phyloP scores from a whole-genome alignment of 352 stramenopile species.

The Phytopythium sindhum region DNA sequence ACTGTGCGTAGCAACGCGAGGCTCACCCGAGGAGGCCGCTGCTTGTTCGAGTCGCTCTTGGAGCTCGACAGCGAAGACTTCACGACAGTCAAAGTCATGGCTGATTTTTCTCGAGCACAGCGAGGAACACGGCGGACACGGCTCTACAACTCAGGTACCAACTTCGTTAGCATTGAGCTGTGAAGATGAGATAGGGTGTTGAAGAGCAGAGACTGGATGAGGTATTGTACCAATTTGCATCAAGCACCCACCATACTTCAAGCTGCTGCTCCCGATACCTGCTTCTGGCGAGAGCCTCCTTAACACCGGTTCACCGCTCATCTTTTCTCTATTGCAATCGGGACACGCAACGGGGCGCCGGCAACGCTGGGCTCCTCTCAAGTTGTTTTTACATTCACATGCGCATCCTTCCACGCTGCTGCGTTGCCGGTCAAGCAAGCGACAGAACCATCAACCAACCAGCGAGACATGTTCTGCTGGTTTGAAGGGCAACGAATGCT shows the following conservation, averaged over 20 bases:
- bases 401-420: not conserved
- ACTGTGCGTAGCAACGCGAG: not conserved
- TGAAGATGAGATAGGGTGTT: not conserved
- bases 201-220: not conserved
- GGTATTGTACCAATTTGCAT: not conserved
- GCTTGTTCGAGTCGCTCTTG: not conserved
- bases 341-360: not conserved
- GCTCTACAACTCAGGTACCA: not conserved
- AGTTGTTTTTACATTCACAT: not conserved
- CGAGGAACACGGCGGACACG: not conserved
- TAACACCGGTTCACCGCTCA: not conserved
- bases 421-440: not conserved
- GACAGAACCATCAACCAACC: not conserved
- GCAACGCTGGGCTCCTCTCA: not conserved
- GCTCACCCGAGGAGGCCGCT: not conserved
- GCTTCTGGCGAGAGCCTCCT: too few relatives aligned
- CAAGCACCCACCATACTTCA: not conserved
- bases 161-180: not conserved
- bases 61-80: not conserved
- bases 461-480: not conserved
- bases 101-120: not conserved
- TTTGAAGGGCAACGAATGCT: not conserved
- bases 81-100: not conserved
- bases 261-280: too few relatives aligned
- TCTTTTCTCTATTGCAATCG: slow-evolving; percentile 3